Conservation (phyloP, 257 asterid species). For the Solanum clarkiae region DNA sequence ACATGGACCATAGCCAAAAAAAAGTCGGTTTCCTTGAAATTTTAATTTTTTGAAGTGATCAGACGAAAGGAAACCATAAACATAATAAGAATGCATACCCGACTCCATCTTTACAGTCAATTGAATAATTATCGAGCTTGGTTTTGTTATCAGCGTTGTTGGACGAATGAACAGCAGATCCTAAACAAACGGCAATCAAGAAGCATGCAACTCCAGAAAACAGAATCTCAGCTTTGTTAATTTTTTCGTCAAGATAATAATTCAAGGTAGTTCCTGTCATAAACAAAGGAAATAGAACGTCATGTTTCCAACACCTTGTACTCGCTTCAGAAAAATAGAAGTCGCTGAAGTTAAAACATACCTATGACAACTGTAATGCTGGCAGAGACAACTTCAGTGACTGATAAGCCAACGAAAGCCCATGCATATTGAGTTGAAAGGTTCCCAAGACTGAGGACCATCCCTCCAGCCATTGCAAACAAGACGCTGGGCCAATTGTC, state of each 20-base stretch:
- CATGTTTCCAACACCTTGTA: not conserved
- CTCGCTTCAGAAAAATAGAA: not conserved
- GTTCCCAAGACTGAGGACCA: conserved; percentile 81
- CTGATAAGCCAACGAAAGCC: conserved; percentile 91
- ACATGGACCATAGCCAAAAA: not conserved
- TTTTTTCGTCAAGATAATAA: conserved; percentile 75
- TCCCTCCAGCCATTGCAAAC: conserved; percentile 90
- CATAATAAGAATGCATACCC: conserved; percentile 11
- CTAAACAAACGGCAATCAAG: conserved; percentile 83
- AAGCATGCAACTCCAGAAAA: conserved; percentile 92
- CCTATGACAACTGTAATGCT: conserved; percentile 94
- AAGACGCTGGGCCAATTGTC: conserved; percentile 71
- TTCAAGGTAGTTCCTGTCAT: conserved; percentile 73
- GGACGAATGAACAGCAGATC: conserved; percentile 74
- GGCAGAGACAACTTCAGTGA: conserved; percentile 72
- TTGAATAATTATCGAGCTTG: conserved; percentile 39
- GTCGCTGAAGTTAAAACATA: conserved; percentile 12
- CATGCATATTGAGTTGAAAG: conserved; percentile 91
- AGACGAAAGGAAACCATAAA: not conserved
- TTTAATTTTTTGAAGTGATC: not conserved
- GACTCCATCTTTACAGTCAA: conserved; percentile 14
- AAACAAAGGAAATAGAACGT: not conserved
- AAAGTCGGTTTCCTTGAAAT: not conserved
- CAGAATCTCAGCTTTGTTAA: conserved; percentile 87
- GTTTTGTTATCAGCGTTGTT: conserved; percentile 62